Conservation (phyloP, 352 stramenopile species). For the Globisporangium cederbergense region DNA sequence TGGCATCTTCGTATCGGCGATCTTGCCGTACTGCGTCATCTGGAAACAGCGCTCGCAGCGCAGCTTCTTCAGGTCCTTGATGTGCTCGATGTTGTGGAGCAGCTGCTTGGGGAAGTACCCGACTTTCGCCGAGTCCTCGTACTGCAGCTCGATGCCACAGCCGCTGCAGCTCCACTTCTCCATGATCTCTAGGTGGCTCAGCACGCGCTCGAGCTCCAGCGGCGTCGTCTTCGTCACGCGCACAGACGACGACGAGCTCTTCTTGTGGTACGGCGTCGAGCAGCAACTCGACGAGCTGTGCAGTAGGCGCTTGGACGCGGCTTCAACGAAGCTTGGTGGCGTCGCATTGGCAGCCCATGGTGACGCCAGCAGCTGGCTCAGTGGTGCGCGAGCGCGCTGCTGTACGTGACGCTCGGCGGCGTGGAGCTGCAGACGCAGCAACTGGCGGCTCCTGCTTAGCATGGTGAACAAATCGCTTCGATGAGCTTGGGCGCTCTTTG, state of each 20-base stretch:
- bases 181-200: slow-evolving; percentile 78
- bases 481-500: not conserved
- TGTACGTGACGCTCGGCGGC: not conserved
- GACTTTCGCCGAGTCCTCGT: slow-evolving; percentile 51
- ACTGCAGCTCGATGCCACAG: slow-evolving; percentile 80
- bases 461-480: not conserved
- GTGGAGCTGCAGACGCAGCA: slow-evolving; percentile 2
- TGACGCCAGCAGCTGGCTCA: not conserved
- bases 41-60: slow-evolving; percentile 87
- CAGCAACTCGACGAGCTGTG: slow-evolving; percentile 18
- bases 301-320: slow-evolving; percentile 2
- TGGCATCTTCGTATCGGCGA: slow-evolving; percentile 77
- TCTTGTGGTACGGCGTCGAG: slow-evolving; percentile 14
- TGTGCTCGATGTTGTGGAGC: slow-evolving; percentile 55
- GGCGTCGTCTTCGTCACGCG: slow-evolving; percentile 11
- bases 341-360: not conserved
- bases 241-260: slow-evolving; percentile 8
- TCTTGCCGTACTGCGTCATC: slow-evolving; percentile 86
- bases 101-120: slow-evolving; percentile 69
- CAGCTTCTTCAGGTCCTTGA: slow-evolving; percentile 74
- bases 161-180: slow-evolving; percentile 81
- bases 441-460: slow-evolving; percentile 8
- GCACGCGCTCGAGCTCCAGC: slow-evolving; percentile 54
- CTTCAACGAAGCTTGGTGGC: not conserved
- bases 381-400: not conserved